Evolutionary conservation across 2,329 filamentous ascomycete species (phyloP).

Genomic region (Tolypocladium ovalisporum): DNA sequence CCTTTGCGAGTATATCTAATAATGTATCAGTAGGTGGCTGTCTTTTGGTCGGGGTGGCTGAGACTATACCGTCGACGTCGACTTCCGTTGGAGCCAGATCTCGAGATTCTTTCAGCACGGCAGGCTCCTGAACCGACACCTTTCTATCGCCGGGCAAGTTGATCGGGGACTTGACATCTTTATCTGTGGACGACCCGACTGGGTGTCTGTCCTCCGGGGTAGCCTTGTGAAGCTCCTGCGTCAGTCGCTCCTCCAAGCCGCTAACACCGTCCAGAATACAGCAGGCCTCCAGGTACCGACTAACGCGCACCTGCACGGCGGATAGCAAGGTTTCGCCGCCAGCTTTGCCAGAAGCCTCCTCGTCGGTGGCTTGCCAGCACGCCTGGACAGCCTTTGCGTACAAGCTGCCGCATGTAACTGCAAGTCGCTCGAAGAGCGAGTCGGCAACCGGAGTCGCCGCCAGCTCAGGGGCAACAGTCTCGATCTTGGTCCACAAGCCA

Average conservation of each 20-base stretch:
- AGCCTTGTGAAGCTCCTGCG: slow-evolving; percentile 30
- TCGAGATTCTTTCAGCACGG: neutral
- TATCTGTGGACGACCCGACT: neutral
- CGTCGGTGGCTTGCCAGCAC: slow-evolving; percentile 61
- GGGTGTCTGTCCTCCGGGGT: slow-evolving; percentile 2
- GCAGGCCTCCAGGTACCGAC: slow-evolving; percentile 50
- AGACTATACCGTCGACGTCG: slow-evolving; percentile 9
- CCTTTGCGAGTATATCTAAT: slow-evolving; percentile 10
- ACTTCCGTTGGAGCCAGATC: neutral
- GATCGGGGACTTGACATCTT: neutral
- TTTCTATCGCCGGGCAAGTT: slow-evolving; percentile 1
- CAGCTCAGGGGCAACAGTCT: slow-evolving; percentile 33
- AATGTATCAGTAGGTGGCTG: slow-evolving; percentile 3
- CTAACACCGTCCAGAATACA: slow-evolving; percentile 48
- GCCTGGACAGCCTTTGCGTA: slow-evolving; percentile 67
- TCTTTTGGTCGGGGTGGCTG: neutral
- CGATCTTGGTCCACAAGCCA: slow-evolving; percentile 62
- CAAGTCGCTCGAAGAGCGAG: slow-evolving; percentile 50
- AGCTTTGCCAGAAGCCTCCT: slow-evolving; percentile 36
- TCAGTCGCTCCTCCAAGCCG: slow-evolving; percentile 41
- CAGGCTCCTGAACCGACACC: neutral
- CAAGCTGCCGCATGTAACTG: slow-evolving; percentile 58
- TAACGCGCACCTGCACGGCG: slow-evolving; percentile 41
- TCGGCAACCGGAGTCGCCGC: slow-evolving; percentile 44
- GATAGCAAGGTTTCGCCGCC: slow-evolving; percentile 40